Conservation (phyloP, 2,329 filamentous ascomycete species). For the Fusarium mangiferae region DNA sequence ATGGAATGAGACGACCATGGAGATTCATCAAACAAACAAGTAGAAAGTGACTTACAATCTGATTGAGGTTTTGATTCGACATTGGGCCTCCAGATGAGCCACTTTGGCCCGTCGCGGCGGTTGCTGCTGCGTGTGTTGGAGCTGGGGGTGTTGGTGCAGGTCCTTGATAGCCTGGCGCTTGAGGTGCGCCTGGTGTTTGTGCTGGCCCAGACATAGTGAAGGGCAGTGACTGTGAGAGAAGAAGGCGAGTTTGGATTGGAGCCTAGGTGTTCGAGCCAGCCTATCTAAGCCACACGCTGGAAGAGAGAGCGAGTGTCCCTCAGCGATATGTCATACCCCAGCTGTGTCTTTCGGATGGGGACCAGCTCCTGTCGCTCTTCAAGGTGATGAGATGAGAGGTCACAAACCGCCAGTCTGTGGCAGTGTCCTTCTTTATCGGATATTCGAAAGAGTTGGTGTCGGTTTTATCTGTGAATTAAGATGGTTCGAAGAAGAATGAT, state of each 20-base stretch:
- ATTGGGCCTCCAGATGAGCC: constrained; percentile 57
- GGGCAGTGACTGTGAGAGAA: not conserved
- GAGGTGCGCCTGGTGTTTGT: constrained; percentile 44
- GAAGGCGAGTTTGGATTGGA: not conserved
- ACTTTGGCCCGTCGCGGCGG: constrained; percentile 45
- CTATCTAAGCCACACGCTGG: not conserved
- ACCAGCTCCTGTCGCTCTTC: not conserved
- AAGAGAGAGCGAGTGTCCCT: not conserved
- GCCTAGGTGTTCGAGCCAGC: not conserved
- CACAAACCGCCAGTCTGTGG: not conserved
- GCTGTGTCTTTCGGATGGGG: not conserved
- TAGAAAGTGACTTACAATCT: constrained; percentile 77
- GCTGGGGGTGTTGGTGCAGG: constrained; percentile 50
- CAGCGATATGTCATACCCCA: constrained; percentile 16
- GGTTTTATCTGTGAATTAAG: too few relatives aligned
- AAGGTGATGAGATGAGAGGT: not conserved
- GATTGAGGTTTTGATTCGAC: constrained; percentile 91
- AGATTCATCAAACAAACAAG: not conserved
- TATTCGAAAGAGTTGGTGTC: not conserved
- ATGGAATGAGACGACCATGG: not conserved
- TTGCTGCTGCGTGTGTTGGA: constrained; percentile 37
- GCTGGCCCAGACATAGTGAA: constrained; percentile 50
- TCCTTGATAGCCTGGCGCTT: constrained; percentile 45
- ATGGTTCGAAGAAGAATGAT: not conserved
- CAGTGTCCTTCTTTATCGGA: not conserved